Evolutionary conservation across 2,329 filamentous ascomycete species (phyloP).

Genomic region (Venturia nashicola): DNA sequence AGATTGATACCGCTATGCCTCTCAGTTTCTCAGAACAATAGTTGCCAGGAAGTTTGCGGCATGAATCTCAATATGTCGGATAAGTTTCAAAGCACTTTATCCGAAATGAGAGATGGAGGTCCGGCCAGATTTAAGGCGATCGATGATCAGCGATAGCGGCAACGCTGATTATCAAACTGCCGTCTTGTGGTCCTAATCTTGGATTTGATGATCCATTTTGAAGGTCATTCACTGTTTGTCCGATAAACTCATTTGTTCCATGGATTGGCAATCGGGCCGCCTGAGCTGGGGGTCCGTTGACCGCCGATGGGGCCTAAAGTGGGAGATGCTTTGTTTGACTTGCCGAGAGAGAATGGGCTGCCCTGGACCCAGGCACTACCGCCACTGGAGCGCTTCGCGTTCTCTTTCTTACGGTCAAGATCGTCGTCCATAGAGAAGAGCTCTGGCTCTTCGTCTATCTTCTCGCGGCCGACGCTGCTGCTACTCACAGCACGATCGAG

Average conservation of each 20-base stretch:
- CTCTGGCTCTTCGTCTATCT: constrained; percentile 30
- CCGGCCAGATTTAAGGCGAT: not conserved
- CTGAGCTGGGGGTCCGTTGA: constrained; percentile 12
- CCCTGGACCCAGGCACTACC: constrained; percentile 22
- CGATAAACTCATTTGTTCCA: not conserved
- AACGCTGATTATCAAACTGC: not conserved
- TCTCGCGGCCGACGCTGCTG: constrained; percentile 26
- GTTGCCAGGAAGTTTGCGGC: not conserved
- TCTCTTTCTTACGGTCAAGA: constrained; percentile 8
- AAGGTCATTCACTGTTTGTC: not conserved
- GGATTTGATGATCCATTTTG: not conserved
- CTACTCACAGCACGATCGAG: constrained; percentile 26
- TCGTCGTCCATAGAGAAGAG: constrained; percentile 30
- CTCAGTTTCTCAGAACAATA: not conserved
- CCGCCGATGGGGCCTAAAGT: constrained; percentile 22
- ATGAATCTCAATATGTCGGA: not conserved
- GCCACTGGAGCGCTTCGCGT: constrained; percentile 24
- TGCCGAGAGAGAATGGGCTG: constrained; percentile 11
- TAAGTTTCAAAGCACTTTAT: not conserved
- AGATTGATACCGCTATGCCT: not conserved
- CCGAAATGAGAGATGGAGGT: not conserved
- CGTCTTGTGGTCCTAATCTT: not conserved
- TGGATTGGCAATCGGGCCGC: not conserved
- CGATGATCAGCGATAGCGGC: not conserved
- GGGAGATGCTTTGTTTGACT: constrained; percentile 18